Base-by-base conservation (phyloP, 2,329 filamentous ascomycete species). In the Talaromyces sp. region DNA sequence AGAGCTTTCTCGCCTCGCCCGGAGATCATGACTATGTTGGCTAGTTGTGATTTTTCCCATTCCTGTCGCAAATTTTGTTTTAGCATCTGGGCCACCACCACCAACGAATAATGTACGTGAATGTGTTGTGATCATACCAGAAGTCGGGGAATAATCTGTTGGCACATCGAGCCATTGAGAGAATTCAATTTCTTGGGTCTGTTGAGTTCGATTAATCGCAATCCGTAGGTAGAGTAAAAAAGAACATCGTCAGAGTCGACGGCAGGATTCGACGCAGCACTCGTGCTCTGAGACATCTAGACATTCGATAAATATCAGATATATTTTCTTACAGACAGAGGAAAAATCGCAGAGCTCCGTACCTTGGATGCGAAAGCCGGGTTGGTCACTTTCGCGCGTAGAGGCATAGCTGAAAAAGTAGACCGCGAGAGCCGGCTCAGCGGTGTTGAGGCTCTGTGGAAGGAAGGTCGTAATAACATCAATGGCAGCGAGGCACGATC, bases 1-100 rank as follows among this genome's bases (percentile, higher is more conserved):
- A 99, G 90, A 27, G 94, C 92, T 78, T 87, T 90, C 43, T 88
- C 84, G 17, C 95, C 96, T 27, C 90, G 87, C 68, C 95, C 95
- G 79, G 97, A 97, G 78, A 99, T 89, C 70, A 99, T 86, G 65
- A 99, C 82, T 7, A 98, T 88, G 77, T 96, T 97, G 64, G 95
- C 93, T 81, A 99, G 84, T 74, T 97, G 90, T 33, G 94, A 98
- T 80, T 96, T 95, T 73, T 91, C 88, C 93, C 93, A 99, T 83
- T 98, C 94, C 74, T 85, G 70, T 70, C 52, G 33, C 52, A 39
- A 56, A 15, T 17, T 15, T 56, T 33, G 27, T 19, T 33, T 56
- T 39, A 56, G 52, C 52, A 25, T 54, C 7, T 17, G 49, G 31
- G 8, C 13, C 52, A 19, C 9, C 50, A 7, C 27, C 15, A n/a